Base-by-base conservation (phyloP, 2,329 filamentous ascomycete species). In the Sordariomycetes sp. region DNA sequence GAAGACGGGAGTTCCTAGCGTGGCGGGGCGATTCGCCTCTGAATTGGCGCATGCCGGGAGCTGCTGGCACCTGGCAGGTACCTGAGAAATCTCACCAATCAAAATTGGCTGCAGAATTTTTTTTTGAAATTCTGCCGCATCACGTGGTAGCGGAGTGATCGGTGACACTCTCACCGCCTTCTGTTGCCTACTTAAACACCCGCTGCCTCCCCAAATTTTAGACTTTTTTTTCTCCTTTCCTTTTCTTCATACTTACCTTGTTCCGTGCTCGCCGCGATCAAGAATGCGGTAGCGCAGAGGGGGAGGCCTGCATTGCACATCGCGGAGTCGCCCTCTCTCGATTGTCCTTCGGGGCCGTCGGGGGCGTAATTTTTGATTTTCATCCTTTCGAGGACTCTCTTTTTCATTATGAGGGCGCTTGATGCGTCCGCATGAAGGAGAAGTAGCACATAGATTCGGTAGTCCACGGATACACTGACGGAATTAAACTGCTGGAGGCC, bases 301-400 rank as follows among this genome's bases (percentile, higher is more conserved):
- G 71, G 72, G 68, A 71, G 70, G 71, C 74, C 76, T 79, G 75
- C 76, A 79, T 78, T 76, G 76, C 76, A 79, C 76, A 76, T 67
- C 74, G 76, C 72, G 76, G 76, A 71, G 74, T 75, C 70, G 66
- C 70, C 69, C 71, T 68, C 66, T 65, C 71, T 77, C 72, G 70
- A 77, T 76, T 78, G 75, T 73, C 74, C 74, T 78, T 77, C 71
- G 71, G 73, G 73, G 72, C 75, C 76, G 74, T 78, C 71, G 74
- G 71, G 70, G 71, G 72, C 68, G 72, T 52, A 78, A 77, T 76
- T 77, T 76, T 77, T 76, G 74, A 70, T 77, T 65, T 70, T 62
- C 58, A 54, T 28, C 51, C 54, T 58, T 58, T 64, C 55, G 55
- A 51, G 48, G 53, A 48, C 57, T 8, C 28, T 53, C 58, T 62